Base-by-base conservation (phyloP, 148 eudicot genomes). In the Simmondsia chinensis region DNA sequence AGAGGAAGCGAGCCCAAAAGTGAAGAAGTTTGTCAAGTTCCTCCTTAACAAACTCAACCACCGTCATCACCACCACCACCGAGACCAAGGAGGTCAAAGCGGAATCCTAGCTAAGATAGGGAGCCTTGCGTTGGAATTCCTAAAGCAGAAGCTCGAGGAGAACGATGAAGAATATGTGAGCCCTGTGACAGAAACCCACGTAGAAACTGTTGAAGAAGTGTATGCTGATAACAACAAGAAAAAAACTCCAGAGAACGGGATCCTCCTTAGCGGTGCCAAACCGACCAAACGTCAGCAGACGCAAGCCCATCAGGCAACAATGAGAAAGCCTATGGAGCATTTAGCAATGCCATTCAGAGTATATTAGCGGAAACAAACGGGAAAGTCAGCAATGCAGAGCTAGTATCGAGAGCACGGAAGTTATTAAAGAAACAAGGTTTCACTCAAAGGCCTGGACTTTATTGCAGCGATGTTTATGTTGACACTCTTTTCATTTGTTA, bases 1-100 rank as follows among this genome's bases (percentile, higher is more conserved):
- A 14, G 95, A 89, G 8, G 97, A 89, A 46, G 43, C 97, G 2
- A 89, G 95, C 52, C 97, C 97, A 0, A 91, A 91, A 67, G 94
- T 89, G 17, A 89, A 89, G 68, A 85, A 89, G 60, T 89, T 89
- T 64, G 79, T 84, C 87, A 84, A 78, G 23, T 63, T 89, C 26
- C 79, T 85, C 29, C 20, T 85, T 29, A 31, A 70, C 49, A 82
- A 79, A 45, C 53, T 82, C 11, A 61, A 73, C 38, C 19, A 20
- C 3, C 44, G 48, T n/a, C n/a, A n/a, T n/a, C 44, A 30, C 17
- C 8, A n/a, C n/a, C n/a, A 20, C 3, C 32, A 59, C 5, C 65
- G 29, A 0, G 68, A 63, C 1, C 47, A 71, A 55, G 20, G 20
- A 25, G 71, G 56, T 1, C 55, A 7, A 9, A 36, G 50, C 1